These are phyloP conservation scores for Solanum dulcamara DNA, from an alignment of 257 asterid genomes.

Conservation along the genomic window DNA sequence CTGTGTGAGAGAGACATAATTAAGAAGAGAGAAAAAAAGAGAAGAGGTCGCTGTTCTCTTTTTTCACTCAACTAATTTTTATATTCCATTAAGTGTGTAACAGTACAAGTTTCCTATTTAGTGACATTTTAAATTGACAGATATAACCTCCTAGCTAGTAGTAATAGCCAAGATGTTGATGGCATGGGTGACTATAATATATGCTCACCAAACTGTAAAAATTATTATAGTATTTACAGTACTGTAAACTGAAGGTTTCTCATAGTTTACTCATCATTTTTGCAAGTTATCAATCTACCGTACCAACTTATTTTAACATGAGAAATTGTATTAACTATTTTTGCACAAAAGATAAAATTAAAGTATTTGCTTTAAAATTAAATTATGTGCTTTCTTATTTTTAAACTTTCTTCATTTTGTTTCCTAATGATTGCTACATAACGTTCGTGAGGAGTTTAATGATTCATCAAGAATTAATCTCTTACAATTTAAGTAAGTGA, in stretches of 20 bases:
- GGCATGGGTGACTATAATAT: background rate
- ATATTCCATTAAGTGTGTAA: background rate
- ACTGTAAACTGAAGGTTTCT: background rate
- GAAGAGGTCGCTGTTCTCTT: slow-evolving; percentile 49
- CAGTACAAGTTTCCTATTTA: background rate
- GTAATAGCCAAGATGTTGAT: background rate
- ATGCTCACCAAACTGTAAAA: background rate
- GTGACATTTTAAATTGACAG: background rate
- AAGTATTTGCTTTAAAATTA: too few relatives aligned
- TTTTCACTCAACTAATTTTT: slow-evolving; percentile 18
- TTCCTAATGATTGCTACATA: background rate
- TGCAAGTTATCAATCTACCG: background rate
- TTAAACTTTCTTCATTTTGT: background rate
- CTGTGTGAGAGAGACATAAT: slow-evolving; percentile 2
- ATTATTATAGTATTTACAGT: background rate
- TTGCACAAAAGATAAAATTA: background rate
- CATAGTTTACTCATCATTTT: background rate
- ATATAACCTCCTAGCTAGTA: background rate
- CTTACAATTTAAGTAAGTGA: background rate
- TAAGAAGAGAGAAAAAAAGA: slow-evolving; percentile 12
- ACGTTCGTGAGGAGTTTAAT: background rate
- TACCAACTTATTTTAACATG: background rate
- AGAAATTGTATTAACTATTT: background rate
- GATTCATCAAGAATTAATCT: background rate
- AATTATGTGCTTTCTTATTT: background rate